Evolutionary conservation across 2,329 filamentous ascomycete genomes (phyloP).

Genomic region (Cytospora schulzeri): DNA sequence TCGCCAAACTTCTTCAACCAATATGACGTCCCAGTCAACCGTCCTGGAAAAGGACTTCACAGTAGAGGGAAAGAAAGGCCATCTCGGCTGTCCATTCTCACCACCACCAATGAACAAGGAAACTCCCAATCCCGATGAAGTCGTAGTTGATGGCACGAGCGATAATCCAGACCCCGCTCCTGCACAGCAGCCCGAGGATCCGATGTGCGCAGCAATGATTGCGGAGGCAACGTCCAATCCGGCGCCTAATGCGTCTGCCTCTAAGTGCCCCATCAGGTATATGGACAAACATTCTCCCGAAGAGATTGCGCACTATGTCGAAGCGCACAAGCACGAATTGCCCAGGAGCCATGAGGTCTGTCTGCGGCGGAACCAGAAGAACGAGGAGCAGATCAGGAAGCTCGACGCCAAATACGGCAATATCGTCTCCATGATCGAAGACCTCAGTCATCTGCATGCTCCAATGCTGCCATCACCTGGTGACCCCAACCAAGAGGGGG

Average conservation of each 20-base stretch:
- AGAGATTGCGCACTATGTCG: constrained; percentile 90
- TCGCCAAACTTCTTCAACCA: constrained; percentile 49
- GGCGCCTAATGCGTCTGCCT: constrained; percentile 52
- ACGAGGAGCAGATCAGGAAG: constrained; percentile 81
- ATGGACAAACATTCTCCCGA: constrained; percentile 90
- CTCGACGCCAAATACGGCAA: constrained; percentile 94
- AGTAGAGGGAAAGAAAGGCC: constrained; percentile 77
- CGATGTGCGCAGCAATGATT: constrained; percentile 66
- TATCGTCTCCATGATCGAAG: constrained; percentile 91
- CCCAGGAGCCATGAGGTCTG: constrained; percentile 93
- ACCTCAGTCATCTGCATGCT: constrained; percentile 83
- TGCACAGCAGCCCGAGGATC: constrained; percentile 54
- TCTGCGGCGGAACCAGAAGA: constrained; percentile 84
- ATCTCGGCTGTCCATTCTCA: constrained; percentile 79
- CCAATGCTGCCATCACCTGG: constrained; percentile 66
- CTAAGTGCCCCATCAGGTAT: constrained; percentile 88
- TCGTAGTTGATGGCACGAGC: constrained; percentile 31
- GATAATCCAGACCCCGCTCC: constrained; percentile 37
- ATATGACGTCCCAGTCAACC: constrained; percentile 58
- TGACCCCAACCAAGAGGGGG: constrained; percentile 48
- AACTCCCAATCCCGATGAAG: constrained; percentile 31
- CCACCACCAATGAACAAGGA: constrained; percentile 46
- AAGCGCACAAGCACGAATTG: constrained; percentile 92
- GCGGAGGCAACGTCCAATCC: constrained; percentile 60
- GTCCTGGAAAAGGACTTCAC: constrained; percentile 89